phyloP scores from a whole-genome alignment of 2,329 filamentous ascomycete species.

The Plectosphaerella sp. region DNA sequence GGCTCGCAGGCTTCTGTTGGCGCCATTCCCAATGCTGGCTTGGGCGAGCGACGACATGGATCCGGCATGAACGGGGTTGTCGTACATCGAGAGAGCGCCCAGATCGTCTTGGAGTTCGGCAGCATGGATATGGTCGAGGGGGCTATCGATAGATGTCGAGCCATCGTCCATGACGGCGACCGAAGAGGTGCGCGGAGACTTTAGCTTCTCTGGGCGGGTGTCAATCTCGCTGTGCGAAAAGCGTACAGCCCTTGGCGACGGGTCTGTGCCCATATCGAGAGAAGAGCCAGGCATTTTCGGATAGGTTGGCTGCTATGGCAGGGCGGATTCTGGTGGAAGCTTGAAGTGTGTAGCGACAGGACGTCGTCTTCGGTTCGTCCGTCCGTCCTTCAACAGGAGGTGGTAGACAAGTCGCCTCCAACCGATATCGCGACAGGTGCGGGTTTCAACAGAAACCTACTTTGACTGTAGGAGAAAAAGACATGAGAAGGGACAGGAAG shows the following conservation, averaged over 20 bases:
- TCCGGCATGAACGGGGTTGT: slow-evolving; percentile 31
- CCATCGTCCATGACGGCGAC: slow-evolving; percentile 36
- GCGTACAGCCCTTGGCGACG: slow-evolving; percentile 51
- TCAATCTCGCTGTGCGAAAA: slow-evolving; percentile 48
- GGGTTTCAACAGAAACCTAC: too few species aligned
- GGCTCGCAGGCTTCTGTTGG: slow-evolving; percentile 9
- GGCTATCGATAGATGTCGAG: slow-evolving; percentile 42
- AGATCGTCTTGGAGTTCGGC: slow-evolving; percentile 47
- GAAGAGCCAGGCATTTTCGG: too few species aligned
- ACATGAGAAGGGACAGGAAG: neutral
- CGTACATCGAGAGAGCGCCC: slow-evolving; percentile 37
- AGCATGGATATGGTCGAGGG: slow-evolving; percentile 37
- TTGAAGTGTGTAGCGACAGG: too few species aligned
- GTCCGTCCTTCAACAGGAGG: too few species aligned
- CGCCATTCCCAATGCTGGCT: slow-evolving; percentile 8
- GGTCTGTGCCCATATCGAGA: slow-evolving; percentile 29
- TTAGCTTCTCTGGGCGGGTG: slow-evolving; percentile 34
- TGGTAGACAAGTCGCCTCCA: too few species aligned
- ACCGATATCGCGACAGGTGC: too few species aligned
- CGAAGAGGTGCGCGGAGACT: slow-evolving; percentile 28
- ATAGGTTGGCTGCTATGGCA: too few species aligned
- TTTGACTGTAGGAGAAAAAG: neutral
- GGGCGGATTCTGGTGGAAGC: too few species aligned
- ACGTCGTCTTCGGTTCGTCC: too few species aligned
- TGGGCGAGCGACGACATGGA: slow-evolving; percentile 35